Evolutionary conservation across 1,139 yeast genomes (phyloP).

Genomic region (Candida mesenterica): DNA sequence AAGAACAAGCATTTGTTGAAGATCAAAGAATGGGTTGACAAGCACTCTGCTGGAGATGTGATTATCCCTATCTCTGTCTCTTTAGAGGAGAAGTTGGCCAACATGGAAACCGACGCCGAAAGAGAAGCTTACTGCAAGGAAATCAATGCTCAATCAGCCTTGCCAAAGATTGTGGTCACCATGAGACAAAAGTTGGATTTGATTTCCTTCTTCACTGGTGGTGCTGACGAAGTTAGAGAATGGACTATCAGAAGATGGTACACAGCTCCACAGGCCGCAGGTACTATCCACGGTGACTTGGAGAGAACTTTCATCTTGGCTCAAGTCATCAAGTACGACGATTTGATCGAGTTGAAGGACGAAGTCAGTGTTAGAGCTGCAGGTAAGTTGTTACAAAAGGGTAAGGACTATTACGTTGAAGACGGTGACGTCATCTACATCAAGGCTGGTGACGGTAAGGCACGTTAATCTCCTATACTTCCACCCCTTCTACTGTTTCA

Average conservation of each 20-base stretch:
- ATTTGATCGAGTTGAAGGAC: conserved; percentile 75
- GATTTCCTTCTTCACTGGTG: conserved; percentile 82
- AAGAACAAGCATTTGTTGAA: conserved; percentile 91
- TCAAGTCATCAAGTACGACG: conserved; percentile 47
- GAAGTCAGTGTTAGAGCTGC: conserved; percentile 87
- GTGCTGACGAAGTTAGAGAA: conserved; percentile 84
- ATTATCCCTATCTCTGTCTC: conserved; percentile 93
- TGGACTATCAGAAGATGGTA: conserved; percentile 86
- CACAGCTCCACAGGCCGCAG: conserved; percentile 88
- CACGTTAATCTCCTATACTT: conserved; percentile 40
- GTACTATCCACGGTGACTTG: conserved; percentile 72
- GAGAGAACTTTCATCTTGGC: conserved; percentile 52
- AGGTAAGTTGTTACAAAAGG: conserved; percentile 91
- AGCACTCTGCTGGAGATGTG: conserved; percentile 88
- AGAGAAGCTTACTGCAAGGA: conserved; percentile 86
- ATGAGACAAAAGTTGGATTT: conserved; percentile 84
- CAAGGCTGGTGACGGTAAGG: conserved; percentile 96
- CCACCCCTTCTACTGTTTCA: too few relatives aligned
- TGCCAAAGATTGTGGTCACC: conserved; percentile 81
- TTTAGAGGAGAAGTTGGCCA: conserved; percentile 89
- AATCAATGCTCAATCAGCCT: conserved; percentile 79
- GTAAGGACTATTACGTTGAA: conserved; percentile 94
- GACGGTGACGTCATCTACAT: conserved; percentile 86
- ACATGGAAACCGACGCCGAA: conserved; percentile 87
- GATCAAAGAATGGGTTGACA: conserved; percentile 97